A percentile compares a stretch with the other conserved stretches of the same genome.
Evolutionary conservation across 179 eudicot species (phyloP).

Genomic region (Spergularia azorica): DNA sequence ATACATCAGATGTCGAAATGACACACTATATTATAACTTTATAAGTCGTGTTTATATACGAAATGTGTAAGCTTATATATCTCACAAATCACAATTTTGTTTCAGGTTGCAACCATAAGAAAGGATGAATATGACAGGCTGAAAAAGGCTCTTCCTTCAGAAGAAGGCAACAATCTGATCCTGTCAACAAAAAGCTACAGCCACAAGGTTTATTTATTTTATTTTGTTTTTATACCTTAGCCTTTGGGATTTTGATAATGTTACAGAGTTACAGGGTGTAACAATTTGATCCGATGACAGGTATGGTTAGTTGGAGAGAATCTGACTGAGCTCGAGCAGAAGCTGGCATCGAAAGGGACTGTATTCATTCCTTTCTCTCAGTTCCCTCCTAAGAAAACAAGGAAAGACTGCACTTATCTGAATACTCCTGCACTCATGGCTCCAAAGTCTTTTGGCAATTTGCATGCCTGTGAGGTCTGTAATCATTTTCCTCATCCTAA

Average conservation of each 20-base stretch:
- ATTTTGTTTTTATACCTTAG: too few relatives aligned
- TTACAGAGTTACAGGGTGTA: neutral
- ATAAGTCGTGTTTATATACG: neutral
- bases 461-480: slow-evolving; percentile 56
- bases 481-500: neutral
- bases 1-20: too few relatives aligned
- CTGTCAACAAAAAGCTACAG: slow-evolving; percentile 33
- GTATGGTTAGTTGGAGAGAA: slow-evolving; percentile 77
- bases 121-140: slow-evolving; percentile 54
- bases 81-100: too few relatives aligned
- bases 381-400: slow-evolving; percentile 59
- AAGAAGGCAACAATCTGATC: slow-evolving; percentile 36
- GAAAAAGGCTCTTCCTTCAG: slow-evolving; percentile 26
- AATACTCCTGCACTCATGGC: slow-evolving; percentile 49
- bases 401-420: slow-evolving; percentile 52
- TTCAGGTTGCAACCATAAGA: slow-evolving; percentile 46
- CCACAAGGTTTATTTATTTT: slow-evolving; percentile 42
- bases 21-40: too few relatives aligned
- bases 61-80: neutral
- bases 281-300: slow-evolving; percentile 31
- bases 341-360: slow-evolving; percentile 52
- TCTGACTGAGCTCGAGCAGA: slow-evolving; percentile 52
- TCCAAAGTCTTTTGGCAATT: slow-evolving; percentile 44
- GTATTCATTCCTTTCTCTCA: slow-evolving; percentile 64
- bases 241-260: neutral